These are phyloP conservation scores for Hyaloscypha variabilis DNA, from an alignment of 495 filamentous ascomycete genomes.

Conservation along the genomic window DNA sequence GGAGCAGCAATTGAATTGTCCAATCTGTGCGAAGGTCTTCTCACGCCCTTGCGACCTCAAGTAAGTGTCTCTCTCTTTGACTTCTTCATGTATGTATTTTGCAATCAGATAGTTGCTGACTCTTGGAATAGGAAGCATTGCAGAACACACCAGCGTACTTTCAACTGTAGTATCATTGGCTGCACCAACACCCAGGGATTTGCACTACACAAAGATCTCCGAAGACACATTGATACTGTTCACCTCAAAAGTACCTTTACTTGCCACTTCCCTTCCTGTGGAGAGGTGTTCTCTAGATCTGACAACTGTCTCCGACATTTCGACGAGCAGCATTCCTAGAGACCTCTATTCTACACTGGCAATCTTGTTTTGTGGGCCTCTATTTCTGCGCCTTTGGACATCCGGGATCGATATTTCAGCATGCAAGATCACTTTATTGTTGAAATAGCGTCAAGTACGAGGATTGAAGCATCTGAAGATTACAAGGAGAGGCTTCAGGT, in stretches of 20 bases:
- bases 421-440: no score
- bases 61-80: neutral
- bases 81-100: neutral
- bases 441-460: no score
- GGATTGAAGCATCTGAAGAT: no score
- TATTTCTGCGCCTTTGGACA: no score
- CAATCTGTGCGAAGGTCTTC: slow-evolving; percentile 12
- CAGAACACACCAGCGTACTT: slow-evolving; percentile 14
- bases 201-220: slow-evolving; percentile 19
- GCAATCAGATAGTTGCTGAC: neutral
- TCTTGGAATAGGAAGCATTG: slow-evolving; percentile 5
- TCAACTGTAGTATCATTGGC: slow-evolving; percentile 13
- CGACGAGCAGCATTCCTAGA: slow-evolving; percentile 12
- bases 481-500: no score
- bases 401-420: no score
- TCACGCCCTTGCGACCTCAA: slow-evolving; percentile 19
- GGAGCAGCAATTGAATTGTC: slow-evolving; percentile 3
- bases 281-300: slow-evolving; percentile 17
- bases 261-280: slow-evolving; percentile 8
- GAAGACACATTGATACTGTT: slow-evolving; percentile 17
- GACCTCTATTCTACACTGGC: no score
- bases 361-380: no score
- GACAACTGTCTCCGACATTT: slow-evolving; percentile 21
- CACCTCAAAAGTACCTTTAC: slow-evolving; percentile 19
- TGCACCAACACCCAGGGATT: slow-evolving; percentile 17